Evolutionary conservation across 2,329 filamentous ascomycete genomes (phyloP), one percentile per base, ranked within the genome.

Genomic region (Mariannaea sp.): DNA sequence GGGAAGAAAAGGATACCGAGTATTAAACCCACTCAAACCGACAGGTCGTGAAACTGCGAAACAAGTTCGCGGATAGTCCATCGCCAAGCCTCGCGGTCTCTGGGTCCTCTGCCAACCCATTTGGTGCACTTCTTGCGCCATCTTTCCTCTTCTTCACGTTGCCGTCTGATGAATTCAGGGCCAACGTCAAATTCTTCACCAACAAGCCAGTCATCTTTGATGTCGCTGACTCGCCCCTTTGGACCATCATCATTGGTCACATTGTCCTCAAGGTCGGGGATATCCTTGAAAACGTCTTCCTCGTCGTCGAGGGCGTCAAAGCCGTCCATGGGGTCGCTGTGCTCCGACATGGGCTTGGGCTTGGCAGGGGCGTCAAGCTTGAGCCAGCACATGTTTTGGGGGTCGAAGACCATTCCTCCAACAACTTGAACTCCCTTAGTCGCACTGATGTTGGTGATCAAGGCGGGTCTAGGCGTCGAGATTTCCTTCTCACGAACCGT

Each of bases 391-490:
- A 99, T 97, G 64, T 90, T 90, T 58, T 91, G 87, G 3, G 94
- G 94, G 68, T 99, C 94, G 70, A 97, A 99, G 8, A 97, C 89
- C 94, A 99, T 99, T 62, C 92, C 91, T n/a, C 92, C 90, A 53
- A 97, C 92, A 29, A 97, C 89, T 73, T 97, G 92, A 12, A 96
- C 88, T 57, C 91, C 92, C 67, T 93, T 90, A 56, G 87, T 86
- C 4, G 86, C 82, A 49, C 88, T 89, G 60, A 97, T 90, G 61
- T 96, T 94, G 41, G 92, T 92, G 65, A 99, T 99, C 14, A 99
- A 81, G 5, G 93, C 92, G 8, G 90, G 80, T 56, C 87, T 74
- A 62, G 85, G 84, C 2, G 84, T 87, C 8, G 76, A 68, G 10
- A 72, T 75, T 62, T 87, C 84, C 63, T 79, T 84, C 44, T 86